Evolutionary conservation across 495 filamentous ascomycete genomes (phyloP), one percentile per base, ranked within the genome.

Genomic region (Tirmania nivea): DNA sequence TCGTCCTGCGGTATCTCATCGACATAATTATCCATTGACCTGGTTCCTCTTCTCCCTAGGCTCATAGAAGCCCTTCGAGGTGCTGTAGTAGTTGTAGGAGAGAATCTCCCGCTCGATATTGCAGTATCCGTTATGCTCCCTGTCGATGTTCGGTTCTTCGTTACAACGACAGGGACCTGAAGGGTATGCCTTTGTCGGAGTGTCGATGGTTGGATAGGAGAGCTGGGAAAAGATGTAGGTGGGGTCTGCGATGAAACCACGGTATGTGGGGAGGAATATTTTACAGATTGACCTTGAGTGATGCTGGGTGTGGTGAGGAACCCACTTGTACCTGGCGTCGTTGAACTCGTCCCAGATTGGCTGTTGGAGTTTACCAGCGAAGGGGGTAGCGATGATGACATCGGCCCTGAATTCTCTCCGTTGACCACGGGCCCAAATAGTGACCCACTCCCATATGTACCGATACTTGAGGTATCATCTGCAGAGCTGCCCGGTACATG

Each of bases 1-100:
- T 87, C 88, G 58, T 96, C 90, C 14, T 80, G 81, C 8, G 78
- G 74, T 54, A 87, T 69, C 58, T 95, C 89, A 57, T 96, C 90
- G 42, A 83, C 69, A 39, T 80, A 78, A 59, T 79, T 68, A 58
- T 95, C 86, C 51, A 88, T 78, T 6, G 84, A 90, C 55, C 83
- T 78, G 16, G 88, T 95, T 51, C 78, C 75, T 52, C 86, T 78
- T 65, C 90, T 74, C 54, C 75, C 85, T 53, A 97, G 67, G 49
- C 73, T 83, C 54, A 92, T 68, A 21, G 90, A 97, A n/a, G 78
- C 79, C 58, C 90, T 75, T 52, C 89, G 78, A 34, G 69, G 71
- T 34, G 75, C 70, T 16, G 69, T 61, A 4, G 62, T 57, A 10
- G 61, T 58, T 34, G 54, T 52, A 0, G 87, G 86, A n/a, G 89